phyloP scores from a whole-genome alignment of 108 stramenopile genomes.

The Skeletonema costatum region DNA sequence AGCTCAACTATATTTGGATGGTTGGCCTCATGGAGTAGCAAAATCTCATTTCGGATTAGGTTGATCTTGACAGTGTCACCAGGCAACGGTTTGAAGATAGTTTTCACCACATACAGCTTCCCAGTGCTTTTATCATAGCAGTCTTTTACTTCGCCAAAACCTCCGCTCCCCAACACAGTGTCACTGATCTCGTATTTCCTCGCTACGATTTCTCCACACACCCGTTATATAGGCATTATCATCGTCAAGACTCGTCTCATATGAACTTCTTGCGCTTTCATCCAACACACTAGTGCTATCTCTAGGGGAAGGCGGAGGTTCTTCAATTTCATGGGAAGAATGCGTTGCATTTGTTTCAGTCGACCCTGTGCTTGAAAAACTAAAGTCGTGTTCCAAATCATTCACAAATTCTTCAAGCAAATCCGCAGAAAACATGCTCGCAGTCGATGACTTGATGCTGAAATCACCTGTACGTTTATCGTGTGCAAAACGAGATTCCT shows the following conservation, averaged over 20 bases:
- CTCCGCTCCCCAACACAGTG: constrained; percentile 32
- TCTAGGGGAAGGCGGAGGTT: constrained; percentile 16
- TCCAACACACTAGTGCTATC: background rate
- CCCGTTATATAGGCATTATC: constrained; percentile 36
- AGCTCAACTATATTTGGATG: constrained; percentile 78
- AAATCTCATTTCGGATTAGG: constrained; percentile 41
- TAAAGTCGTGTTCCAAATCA: background rate
- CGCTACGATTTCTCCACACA: constrained; percentile 25
- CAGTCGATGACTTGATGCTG: constrained; percentile 4
- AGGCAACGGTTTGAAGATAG: constrained; percentile 27
- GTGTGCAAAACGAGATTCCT: background rate
- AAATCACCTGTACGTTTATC: background rate
- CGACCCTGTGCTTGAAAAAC: background rate
- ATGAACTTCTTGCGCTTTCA: background rate
- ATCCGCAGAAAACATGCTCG: constrained; percentile 39
- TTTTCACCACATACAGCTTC: constrained; percentile 26
- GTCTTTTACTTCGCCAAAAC: constrained; percentile 38
- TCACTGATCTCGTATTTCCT: constrained; percentile 40
- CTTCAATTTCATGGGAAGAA: background rate
- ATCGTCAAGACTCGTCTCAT: constrained; percentile 17
- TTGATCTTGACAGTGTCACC: constrained; percentile 31
- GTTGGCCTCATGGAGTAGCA: constrained; percentile 39
- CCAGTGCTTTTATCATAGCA: constrained; percentile 29
- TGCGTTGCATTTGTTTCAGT: background rate
- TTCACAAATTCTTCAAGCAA: constrained; percentile 23